Conservation (phyloP, 306 rosid species). For the Comarum palustre region DNA sequence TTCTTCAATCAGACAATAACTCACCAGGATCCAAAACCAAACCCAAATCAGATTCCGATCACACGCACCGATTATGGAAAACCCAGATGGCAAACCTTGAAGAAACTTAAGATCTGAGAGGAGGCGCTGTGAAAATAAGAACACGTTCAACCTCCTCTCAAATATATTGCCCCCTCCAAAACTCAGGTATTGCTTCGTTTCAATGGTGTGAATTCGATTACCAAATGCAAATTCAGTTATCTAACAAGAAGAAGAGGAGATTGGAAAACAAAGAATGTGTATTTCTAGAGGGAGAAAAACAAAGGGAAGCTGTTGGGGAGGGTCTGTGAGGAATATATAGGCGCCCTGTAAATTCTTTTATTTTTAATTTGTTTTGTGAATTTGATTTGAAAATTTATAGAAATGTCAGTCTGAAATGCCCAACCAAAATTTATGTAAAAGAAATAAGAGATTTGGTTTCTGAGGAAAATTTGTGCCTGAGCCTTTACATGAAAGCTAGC, state of each 20-base stretch:
- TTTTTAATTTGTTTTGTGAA: neutral
- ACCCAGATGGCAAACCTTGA: slow-evolving; percentile 61
- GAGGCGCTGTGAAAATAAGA: slow-evolving; percentile 57
- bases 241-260: slow-evolving; percentile 45
- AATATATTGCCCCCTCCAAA: slow-evolving; percentile 48
- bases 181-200: slow-evolving; percentile 33
- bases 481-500: neutral
- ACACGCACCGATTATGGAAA: slow-evolving; percentile 57
- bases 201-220: slow-evolving; percentile 60
- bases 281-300: slow-evolving; percentile 35
- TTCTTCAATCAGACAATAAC: slow-evolving; percentile 18
- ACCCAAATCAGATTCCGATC: slow-evolving; percentile 26
- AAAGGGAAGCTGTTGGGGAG: slow-evolving; percentile 38
- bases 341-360: slow-evolving; percentile 35
- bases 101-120: slow-evolving; percentile 79
- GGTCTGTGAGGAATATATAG: slow-evolving; percentile 59
- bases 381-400: slow-evolving; percentile 9
- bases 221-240: slow-evolving; percentile 69
- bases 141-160: slow-evolving; percentile 62
- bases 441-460: neutral
- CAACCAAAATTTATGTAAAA: neutral
- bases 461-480: neutral
- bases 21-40: slow-evolving; percentile 36
- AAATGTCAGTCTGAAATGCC: neutral
- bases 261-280: slow-evolving; percentile 28